Conservation (phyloP, 2,329 filamentous ascomycete species). For the Didymella pomorum region DNA sequence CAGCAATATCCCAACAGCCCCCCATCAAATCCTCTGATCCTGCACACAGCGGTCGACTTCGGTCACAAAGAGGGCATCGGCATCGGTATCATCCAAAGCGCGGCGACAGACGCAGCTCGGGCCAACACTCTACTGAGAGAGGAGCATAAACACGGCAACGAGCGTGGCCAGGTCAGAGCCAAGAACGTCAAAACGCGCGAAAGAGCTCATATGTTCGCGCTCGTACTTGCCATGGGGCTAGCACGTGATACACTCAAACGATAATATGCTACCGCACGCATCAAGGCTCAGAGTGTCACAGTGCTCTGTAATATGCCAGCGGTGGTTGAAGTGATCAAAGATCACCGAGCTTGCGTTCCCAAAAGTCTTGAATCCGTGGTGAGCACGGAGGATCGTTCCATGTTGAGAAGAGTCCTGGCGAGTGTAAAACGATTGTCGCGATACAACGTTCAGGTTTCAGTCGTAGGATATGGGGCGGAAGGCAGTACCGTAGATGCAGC, state of each 20-base stretch:
- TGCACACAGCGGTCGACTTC: background rate
- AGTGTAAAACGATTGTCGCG: background rate
- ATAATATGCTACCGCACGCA: background rate
- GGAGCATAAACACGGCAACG: slow-evolving; percentile 1
- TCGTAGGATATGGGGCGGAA: background rate
- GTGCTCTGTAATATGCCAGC: background rate
- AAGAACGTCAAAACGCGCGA: slow-evolving; percentile 21
- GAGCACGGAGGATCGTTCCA: background rate
- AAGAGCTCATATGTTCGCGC: slow-evolving; percentile 24
- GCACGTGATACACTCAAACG: slow-evolving; percentile 22
- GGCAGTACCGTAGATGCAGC: background rate
- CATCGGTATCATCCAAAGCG: background rate
- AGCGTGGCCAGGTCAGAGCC: slow-evolving; percentile 16
- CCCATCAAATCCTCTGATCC: background rate
- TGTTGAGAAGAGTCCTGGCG: background rate
- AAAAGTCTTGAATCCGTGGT: background rate
- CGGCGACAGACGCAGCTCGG: background rate
- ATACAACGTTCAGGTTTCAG: background rate
- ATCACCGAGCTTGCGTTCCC: background rate
- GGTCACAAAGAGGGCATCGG: background rate
- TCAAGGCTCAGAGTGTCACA: background rate
- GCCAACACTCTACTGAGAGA: background rate
- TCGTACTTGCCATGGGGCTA: slow-evolving; percentile 21
- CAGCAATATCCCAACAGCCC: background rate
- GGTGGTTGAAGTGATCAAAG: background rate